Evolutionary conservation across 768 basidiomycete genomes (phyloP).

Genomic region (Boletus rubescentipes): DNA sequence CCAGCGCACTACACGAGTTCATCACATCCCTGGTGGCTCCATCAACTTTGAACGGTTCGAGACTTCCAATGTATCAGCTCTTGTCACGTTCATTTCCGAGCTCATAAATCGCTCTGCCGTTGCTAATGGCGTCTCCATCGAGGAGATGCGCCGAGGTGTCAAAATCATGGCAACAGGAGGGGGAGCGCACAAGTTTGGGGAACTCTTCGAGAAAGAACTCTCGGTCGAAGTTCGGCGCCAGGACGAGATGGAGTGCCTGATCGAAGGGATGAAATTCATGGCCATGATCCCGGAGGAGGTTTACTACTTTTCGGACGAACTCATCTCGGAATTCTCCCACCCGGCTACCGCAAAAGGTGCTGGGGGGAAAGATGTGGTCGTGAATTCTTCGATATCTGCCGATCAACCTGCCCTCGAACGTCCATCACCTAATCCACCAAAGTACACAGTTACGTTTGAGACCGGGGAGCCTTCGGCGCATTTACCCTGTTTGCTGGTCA

Average conservation of each 20-base stretch:
- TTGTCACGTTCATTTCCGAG: conserved; percentile 82
- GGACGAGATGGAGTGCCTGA: conserved; percentile 99
- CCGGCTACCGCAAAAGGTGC: conserved; percentile 20
- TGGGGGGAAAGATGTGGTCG: conserved; percentile 4
- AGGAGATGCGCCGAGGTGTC: conserved; percentile 88
- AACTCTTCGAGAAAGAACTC: conserved; percentile 69
- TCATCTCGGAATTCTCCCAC: conserved; percentile 69
- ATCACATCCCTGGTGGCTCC: conserved; percentile 92
- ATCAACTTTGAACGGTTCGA: conserved; percentile 98
- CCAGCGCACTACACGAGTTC: conserved; percentile 53
- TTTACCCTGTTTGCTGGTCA: conserved; percentile 93
- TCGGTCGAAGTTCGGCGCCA: conserved; percentile 85
- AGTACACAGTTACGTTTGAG: conserved; percentile 87
- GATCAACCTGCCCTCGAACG: conserved; percentile 54
- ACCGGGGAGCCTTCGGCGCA: conserved; percentile 76
- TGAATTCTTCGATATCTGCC: conserved; percentile 9
- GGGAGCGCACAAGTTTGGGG: conserved; percentile 93
- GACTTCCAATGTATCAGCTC: conserved; percentile 81
- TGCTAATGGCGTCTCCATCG: conserved; percentile 83
- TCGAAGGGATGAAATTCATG: conserved; percentile 94
- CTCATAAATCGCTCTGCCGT: conserved; percentile 85
- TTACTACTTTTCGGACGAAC: conserved; percentile 97
- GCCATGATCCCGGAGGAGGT: conserved; percentile 95
- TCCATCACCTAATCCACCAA: conserved; percentile 88
- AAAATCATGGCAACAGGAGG: conserved; percentile 99